phyloP scores from a whole-genome alignment of 177 flowering plant genomes.

The Tripterygium wilfordii region DNA sequence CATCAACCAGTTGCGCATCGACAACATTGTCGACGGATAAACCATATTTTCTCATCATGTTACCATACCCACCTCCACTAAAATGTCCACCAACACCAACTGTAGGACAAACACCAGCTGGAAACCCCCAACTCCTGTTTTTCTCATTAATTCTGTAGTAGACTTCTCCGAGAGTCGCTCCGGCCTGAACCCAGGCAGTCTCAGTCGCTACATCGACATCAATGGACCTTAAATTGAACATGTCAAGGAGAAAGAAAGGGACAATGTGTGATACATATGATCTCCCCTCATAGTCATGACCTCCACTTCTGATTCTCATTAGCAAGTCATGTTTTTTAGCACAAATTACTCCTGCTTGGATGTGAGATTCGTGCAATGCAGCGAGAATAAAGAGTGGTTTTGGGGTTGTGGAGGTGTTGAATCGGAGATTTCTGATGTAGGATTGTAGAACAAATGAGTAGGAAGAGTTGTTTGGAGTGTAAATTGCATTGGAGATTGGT shows the following conservation, averaged over 20 bases:
- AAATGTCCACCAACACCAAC: slow-evolving; percentile 29
- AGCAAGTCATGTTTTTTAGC: slow-evolving; percentile 7
- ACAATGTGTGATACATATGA: slow-evolving; percentile 16
- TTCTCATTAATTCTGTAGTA: slow-evolving; percentile 25
- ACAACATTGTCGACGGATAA: slow-evolving; percentile 18
- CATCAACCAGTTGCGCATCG: slow-evolving; percentile 20
- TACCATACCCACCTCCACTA: slow-evolving; percentile 26
- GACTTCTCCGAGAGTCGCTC: slow-evolving; percentile 33
- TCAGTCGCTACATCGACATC: slow-evolving; percentile 11
- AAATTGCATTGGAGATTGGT: slow-evolving; percentile 5
- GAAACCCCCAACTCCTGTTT: slow-evolving; percentile 20
- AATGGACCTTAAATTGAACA: slow-evolving; percentile 17
- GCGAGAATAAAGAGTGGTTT: slow-evolving; percentile 21
- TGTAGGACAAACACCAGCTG: slow-evolving; percentile 31
- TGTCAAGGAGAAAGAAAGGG: slow-evolving; percentile 23
- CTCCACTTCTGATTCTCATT: slow-evolving; percentile 30
- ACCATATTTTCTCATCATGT: slow-evolving; percentile 20
- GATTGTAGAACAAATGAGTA: slow-evolving; percentile 6
- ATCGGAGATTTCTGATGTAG: slow-evolving; percentile 22
- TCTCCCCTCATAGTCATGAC: slow-evolving; percentile 31
- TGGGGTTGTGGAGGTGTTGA: slow-evolving; percentile 13
- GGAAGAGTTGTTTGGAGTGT: slow-evolving; percentile 6
- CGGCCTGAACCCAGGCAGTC: slow-evolving; percentile 29
- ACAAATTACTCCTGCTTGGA: slow-evolving; percentile 19
- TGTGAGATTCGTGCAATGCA: slow-evolving; percentile 15